Conservation (phyloP, 164 flowering plant species). For the Liquidambar formosana region DNA sequence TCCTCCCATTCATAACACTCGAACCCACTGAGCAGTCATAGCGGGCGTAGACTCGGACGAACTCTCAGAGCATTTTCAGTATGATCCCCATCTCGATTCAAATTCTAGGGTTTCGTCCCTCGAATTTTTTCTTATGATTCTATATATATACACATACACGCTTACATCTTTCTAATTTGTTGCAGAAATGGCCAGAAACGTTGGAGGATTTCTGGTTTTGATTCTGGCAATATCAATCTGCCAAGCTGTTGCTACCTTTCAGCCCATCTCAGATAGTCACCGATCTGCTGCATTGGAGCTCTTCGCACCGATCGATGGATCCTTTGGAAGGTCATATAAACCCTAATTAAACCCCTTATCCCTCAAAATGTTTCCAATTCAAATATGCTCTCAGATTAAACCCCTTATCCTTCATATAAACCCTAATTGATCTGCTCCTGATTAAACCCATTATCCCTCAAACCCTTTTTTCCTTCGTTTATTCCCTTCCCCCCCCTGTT, state of each 20-base stretch:
- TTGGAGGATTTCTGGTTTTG: conserved; percentile 47
- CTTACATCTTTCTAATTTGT: not conserved
- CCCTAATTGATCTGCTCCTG: too few relatives aligned
- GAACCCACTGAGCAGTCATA: not conserved
- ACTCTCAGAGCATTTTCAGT: not conserved
- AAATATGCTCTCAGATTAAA: too few relatives aligned
- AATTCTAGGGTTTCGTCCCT: not conserved
- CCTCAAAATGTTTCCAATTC: not conserved
- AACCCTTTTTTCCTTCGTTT: too few relatives aligned
- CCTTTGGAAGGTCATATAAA: conserved; percentile 51
- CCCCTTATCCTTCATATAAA: not conserved
- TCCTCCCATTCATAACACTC: not conserved
- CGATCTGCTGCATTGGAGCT: conserved; percentile 81
- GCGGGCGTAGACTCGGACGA: not conserved
- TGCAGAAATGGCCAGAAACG: conserved; percentile 61
- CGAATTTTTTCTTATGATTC: not conserved
- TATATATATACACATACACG: not conserved
- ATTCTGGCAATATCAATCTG: conserved; percentile 41
- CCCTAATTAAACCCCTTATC: conserved; percentile 14
- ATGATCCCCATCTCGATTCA: not conserved
- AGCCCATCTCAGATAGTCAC: conserved; percentile 70
- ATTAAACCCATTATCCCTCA: too few relatives aligned
- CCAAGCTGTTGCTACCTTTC: conserved; percentile 49
- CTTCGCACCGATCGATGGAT: conserved; percentile 58
- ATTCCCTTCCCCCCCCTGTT: too few relatives aligned